Base-by-base conservation (phyloP, 148 eudicot species). In the Dianthus caryophyllus region DNA sequence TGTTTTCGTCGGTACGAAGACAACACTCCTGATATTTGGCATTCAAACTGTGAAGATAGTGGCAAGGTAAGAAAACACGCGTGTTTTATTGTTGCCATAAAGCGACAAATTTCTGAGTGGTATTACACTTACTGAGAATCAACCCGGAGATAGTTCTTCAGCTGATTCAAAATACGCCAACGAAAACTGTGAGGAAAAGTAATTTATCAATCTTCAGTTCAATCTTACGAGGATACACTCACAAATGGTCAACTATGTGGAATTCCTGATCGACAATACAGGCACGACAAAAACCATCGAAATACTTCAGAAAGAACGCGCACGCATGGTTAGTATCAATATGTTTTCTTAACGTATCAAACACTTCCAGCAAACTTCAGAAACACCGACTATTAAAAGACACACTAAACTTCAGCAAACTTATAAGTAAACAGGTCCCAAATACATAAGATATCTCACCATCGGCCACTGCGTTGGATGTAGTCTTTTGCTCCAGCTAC, bases 131-230 rank as follows among this genome's bases (percentile, higher is more conserved):
- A 75, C 79, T 51, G 22, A 67, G 66, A 47, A 16, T 39, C 56
- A 51, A 61, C 53, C 48, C 33, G 57, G 49, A 76, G 47, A 38
- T 61, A 76, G 43, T 41, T 65, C 54, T 55, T 59, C 56, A 69
- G 43, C 6, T 69, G 79, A 72, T 73, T 65, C 70, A 61, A 54
- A 41, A 58, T 22, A 15, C 59, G 74, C 73, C 70, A 43, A 70
- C 72, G 68, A 21, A 72, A 49, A 72, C 82, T 79, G 76, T 27
- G 52, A 17, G 62, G 62, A 14, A 65, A 57, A 27, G 65, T 5
- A 30, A 29, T 10, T 15, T 29, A 50, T 73, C n/a, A 64, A 59
- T 57, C n/a, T 55, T 25, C 55, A 64, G 11, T 57, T 12, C 9
- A 57, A 36, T 16, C 22, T 30, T 10, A 33, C 2, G 10, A 39